Conservation (phyloP, 495 filamentous ascomycete genomes). For the Pseudevernia furfuracea region DNA sequence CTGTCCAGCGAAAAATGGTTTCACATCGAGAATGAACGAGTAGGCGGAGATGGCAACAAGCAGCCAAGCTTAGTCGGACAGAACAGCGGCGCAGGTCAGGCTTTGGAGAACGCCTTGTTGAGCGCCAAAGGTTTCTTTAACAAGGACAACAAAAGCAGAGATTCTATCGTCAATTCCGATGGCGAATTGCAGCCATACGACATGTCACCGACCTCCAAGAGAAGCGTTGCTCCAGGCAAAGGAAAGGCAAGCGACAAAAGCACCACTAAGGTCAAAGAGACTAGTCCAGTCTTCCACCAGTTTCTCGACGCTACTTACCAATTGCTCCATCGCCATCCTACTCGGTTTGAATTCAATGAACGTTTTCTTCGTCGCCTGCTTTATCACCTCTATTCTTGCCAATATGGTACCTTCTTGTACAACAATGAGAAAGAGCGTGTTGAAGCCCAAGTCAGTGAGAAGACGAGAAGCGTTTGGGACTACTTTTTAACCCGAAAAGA, state of each 20-base stretch:
- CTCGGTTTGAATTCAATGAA: constrained; percentile 94
- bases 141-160: constrained; percentile 59
- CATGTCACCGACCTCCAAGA: constrained; percentile 34
- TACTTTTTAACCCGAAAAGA: constrained; percentile 76
- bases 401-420: constrained; percentile 94
- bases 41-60: constrained; percentile 41
- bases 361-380: constrained; percentile 82
- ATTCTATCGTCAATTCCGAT: constrained; percentile 55
- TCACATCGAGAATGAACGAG: constrained; percentile 61
- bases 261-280: constrained; percentile 68
- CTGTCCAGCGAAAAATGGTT: constrained; percentile 95
- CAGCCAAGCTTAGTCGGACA: constrained; percentile 40
- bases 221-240: constrained; percentile 38
- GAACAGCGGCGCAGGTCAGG: constrained; percentile 57
- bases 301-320: constrained; percentile 96
- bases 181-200: constrained; percentile 54
- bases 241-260: constrained; percentile 41
- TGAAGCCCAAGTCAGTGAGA: constrained; percentile 61
- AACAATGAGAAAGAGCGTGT: constrained; percentile 87
- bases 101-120: constrained; percentile 76
- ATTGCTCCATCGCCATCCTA: constrained; percentile 76
- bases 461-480: constrained; percentile 87
- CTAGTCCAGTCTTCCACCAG: constrained; percentile 96
- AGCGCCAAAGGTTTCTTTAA: constrained; percentile 89
- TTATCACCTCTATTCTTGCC: constrained; percentile 92